Evolutionary conservation across 306 rosid genomes (phyloP).

Genomic region (Cotoneaster glaucophyllus): DNA sequence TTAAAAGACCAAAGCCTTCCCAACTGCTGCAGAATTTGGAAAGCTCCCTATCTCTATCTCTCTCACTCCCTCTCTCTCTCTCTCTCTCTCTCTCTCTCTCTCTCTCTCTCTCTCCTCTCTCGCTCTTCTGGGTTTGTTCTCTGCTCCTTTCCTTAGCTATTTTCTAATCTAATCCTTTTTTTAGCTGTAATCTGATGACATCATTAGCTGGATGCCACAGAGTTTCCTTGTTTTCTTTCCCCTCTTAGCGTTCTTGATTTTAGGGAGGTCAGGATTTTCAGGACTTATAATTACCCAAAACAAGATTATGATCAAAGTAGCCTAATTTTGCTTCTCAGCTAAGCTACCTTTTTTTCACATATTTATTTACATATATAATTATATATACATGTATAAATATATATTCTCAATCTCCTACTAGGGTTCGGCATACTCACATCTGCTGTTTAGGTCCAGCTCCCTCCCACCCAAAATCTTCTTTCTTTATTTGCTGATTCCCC

Average conservation of each 20-base stretch:
- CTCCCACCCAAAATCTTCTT: not conserved
- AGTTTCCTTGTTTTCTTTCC: slow-evolving; percentile 1
- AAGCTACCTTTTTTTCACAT: slow-evolving; percentile 3
- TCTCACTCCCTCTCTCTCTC: not conserved
- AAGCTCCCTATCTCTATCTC: not conserved
- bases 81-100: not conserved
- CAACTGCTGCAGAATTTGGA: slow-evolving; percentile 5
- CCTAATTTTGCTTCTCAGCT: slow-evolving; percentile 8
- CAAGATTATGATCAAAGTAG: not conserved
- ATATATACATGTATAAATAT: too few relatives aligned
- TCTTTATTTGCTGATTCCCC: not conserved
- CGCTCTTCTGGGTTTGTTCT: not conserved
- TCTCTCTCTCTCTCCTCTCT: not conserved
- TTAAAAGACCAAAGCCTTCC: not conserved
- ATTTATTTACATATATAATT: too few relatives aligned
- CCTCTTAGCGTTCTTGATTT: not conserved
- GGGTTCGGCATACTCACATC: not conserved
- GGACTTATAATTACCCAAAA: not conserved
- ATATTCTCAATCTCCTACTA: not conserved
- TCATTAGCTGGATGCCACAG: not conserved
- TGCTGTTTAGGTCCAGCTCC: not conserved
- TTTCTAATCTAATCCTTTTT: not conserved
- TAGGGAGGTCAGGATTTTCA: slow-evolving; percentile 6
- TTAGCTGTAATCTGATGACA: not conserved
- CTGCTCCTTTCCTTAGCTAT: not conserved